phyloP scores from a whole-genome alignment of 345 rosid species.

The Linum usitatissimum region DNA sequence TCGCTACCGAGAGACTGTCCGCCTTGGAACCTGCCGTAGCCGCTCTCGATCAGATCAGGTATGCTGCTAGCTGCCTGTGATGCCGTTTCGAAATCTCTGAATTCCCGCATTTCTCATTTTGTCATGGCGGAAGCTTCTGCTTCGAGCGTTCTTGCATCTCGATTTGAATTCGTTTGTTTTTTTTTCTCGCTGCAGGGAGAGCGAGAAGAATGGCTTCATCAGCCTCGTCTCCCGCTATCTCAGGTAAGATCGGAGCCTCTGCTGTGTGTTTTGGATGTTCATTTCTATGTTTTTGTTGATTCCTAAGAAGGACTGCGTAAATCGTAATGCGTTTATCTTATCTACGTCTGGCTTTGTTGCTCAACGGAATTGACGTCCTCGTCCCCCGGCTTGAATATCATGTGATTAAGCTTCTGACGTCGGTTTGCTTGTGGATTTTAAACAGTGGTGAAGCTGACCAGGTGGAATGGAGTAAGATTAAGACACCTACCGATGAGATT shows the following conservation, averaged over 20 bases:
- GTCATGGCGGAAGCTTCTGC: background rate
- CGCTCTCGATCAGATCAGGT: constrained; percentile 69
- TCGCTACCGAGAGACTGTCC: constrained; percentile 47
- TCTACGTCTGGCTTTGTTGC: too few relatives aligned
- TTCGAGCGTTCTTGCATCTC: background rate
- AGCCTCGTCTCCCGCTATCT: constrained; percentile 77
- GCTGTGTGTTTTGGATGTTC: background rate
- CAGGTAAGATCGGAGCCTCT: constrained; percentile 31
- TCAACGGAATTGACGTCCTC: background rate
- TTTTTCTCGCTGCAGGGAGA: constrained; percentile 32
- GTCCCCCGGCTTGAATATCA: background rate
- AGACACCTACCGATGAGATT: constrained; percentile 45
- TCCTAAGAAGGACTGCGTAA: background rate
- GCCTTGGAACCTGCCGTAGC: constrained; percentile 37
- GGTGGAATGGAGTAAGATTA: constrained; percentile 52
- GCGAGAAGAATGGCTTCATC: constrained; percentile 75
- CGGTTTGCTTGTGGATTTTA: background rate
- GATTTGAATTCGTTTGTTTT: constrained; percentile 4
- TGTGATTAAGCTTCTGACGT: background rate
- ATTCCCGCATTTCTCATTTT: background rate
- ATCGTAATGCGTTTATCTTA: too few relatives aligned
- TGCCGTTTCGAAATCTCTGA: background rate
- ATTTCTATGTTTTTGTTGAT: background rate
- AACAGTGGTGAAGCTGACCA: constrained; percentile 48
- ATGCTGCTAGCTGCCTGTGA: background rate